These are phyloP conservation scores for Penicillium sp. DNA, from an alignment of 2,329 filamentous ascomycete genomes.

Conservation along the genomic window DNA sequence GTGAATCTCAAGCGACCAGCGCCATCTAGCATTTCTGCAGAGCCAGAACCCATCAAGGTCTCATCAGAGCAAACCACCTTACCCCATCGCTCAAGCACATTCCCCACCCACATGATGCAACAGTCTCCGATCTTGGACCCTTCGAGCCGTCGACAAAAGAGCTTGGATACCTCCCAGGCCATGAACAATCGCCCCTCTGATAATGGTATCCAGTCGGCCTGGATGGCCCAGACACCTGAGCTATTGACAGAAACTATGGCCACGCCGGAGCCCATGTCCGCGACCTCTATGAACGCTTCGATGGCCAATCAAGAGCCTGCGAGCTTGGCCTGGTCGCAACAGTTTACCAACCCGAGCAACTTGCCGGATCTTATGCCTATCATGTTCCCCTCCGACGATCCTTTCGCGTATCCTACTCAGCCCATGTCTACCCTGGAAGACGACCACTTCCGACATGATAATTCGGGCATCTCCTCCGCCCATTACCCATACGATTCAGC, in stretches of 20 bases:
- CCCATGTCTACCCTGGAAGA: slow-evolving; percentile 49
- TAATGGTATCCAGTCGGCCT: slow-evolving; percentile 22
- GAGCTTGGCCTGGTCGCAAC: slow-evolving; percentile 32
- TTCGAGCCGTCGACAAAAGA: slow-evolving; percentile 27
- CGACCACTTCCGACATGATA: slow-evolving; percentile 39
- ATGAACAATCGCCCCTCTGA: slow-evolving; percentile 20
- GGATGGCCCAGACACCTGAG: slow-evolving; percentile 28
- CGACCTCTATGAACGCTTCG: slow-evolving; percentile 20
- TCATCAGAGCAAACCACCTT: slow-evolving; percentile 19
- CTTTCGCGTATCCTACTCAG: slow-evolving; percentile 52
- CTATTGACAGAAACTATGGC: slow-evolving; percentile 30
- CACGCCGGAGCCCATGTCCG: slow-evolving; percentile 28
- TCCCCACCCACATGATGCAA: slow-evolving; percentile 35
- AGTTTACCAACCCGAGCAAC: slow-evolving; percentile 32
- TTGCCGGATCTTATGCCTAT: slow-evolving; percentile 51
- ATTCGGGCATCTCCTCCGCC: slow-evolving; percentile 8
- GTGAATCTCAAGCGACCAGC: slow-evolving; percentile 51
- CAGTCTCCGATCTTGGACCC: slow-evolving; percentile 26
- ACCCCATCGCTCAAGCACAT: slow-evolving; percentile 41
- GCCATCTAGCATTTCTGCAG: slow-evolving; percentile 27
- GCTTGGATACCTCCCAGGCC: slow-evolving; percentile 30
- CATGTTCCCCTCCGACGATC: slow-evolving; percentile 53
- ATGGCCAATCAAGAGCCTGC: slow-evolving; percentile 26
- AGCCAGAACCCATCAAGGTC: slow-evolving; percentile 14
- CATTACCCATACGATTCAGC: slow-evolving; percentile 27